Percentiles rank a stretch among this genome's conserved stretches.
Evolutionary conservation across 768 basidiomycete species (phyloP).

Genomic region (Tylopilus plumbeoviolaceoides): DNA sequence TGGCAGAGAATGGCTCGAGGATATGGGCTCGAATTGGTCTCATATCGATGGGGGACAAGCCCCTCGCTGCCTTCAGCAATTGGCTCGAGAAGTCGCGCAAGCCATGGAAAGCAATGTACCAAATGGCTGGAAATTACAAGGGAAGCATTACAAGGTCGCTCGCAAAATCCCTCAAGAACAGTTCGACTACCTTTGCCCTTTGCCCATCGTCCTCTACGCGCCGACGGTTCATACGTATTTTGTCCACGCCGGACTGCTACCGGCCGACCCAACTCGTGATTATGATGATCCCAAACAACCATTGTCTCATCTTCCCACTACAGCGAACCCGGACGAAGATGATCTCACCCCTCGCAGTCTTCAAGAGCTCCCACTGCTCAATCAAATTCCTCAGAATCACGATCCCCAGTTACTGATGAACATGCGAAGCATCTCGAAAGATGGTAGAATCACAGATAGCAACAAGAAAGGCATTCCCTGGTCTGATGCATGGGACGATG

Average conservation of each 20-base stretch:
- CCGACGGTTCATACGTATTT: conserved; percentile 73
- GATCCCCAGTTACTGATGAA: conserved; percentile 67
- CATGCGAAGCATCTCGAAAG: conserved; percentile 36
- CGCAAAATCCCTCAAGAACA: conserved; percentile 56
- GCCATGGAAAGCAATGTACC: conserved; percentile 53
- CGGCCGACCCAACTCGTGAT: conserved; percentile 59
- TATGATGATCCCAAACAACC: conserved; percentile 59
- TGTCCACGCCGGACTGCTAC: conserved; percentile 80
- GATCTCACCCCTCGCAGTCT: conserved; percentile 39
- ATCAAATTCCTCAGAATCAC: conserved; percentile 67
- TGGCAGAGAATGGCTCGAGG: conserved; percentile 51
- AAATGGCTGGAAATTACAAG: conserved; percentile 67
- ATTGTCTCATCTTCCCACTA: conserved; percentile 55
- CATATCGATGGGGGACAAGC: conserved; percentile 29
- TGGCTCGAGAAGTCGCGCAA: conserved; percentile 38
- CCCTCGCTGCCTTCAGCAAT: conserved; percentile 21
- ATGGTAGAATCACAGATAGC: conserved; percentile 29
- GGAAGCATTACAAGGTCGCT: conserved; percentile 76
- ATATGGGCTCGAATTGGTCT: conserved; percentile 44
- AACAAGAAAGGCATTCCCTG: conserved; percentile 59
- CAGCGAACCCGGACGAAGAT: conserved; percentile 24
- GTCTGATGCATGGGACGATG: conserved; percentile 68
- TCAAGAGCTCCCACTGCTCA: conserved; percentile 69
- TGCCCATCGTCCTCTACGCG: conserved; percentile 72
- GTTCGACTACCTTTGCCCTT: conserved; percentile 66